These are phyloP conservation scores for Rhodotorula mucilaginosa DNA, from an alignment of 1,284 basidiomycete species.

Conservation along the genomic window DNA sequence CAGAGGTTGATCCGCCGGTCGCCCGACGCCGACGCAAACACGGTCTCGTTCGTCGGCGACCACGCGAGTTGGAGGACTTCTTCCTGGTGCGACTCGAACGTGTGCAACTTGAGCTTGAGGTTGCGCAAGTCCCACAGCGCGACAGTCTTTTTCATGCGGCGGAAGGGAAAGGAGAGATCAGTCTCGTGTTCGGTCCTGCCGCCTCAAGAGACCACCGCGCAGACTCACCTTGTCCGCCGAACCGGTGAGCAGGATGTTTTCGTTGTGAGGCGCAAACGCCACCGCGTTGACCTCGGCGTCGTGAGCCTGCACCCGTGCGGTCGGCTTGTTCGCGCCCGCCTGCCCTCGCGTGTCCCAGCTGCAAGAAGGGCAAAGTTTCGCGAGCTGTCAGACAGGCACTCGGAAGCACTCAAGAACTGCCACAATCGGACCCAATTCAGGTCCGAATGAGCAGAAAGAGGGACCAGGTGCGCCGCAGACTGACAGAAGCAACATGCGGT, in stretches of 20 bases:
- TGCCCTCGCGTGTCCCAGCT: conserved; percentile 88
- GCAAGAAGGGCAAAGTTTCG: neutral
- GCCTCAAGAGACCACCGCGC: conserved; percentile 1
- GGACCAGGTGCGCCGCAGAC: conserved; percentile 43
- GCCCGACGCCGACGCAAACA: conserved; percentile 88
- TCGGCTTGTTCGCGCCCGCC: conserved; percentile 61
- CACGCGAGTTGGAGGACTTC: conserved; percentile 92
- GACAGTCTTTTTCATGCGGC: conserved; percentile 63
- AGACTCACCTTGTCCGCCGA: conserved; percentile 80
- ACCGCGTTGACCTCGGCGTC: conserved; percentile 87
- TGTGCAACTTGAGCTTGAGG: conserved; percentile 77
- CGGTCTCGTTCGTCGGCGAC: conserved; percentile 87
- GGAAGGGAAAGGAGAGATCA: neutral
- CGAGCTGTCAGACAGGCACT: neutral
- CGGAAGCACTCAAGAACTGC: too few relatives aligned
- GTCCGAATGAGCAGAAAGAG: neutral
- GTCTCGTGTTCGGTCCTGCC: neutral
- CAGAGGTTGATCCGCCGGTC: conserved; percentile 93
- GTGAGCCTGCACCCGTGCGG: conserved; percentile 77
- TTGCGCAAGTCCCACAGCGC: conserved; percentile 85
- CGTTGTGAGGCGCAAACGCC: conserved; percentile 79
- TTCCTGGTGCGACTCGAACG: conserved; percentile 89
- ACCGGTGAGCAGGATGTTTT: conserved; percentile 85
- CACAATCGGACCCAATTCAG: neutral
- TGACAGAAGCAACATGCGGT: conserved; percentile 88